These are phyloP conservation scores for Sclerotinia sclerotiorum DNA, from an alignment of 2,329 filamentous ascomycete genomes.

Conservation along the genomic window DNA sequence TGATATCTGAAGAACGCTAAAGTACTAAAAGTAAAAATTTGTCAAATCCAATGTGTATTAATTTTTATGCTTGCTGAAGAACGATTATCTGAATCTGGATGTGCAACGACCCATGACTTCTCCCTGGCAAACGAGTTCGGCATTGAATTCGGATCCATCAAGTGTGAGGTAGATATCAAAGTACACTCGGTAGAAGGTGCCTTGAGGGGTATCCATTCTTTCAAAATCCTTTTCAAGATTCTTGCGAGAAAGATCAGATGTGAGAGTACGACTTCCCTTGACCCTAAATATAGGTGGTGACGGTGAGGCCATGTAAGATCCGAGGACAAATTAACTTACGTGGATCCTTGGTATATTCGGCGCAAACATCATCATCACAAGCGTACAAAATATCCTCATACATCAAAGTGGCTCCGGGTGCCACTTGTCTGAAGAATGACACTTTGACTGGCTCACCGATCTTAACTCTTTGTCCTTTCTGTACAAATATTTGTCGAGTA, in stretches of 20 bases:
- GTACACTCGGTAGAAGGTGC: slow-evolving; percentile 86
- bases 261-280: slow-evolving; percentile 99
- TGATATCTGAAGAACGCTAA: slow-evolving; percentile 18
- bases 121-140: slow-evolving; percentile 97
- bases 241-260: slow-evolving; percentile 94
- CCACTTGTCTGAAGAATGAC: slow-evolving; percentile 96
- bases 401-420: slow-evolving; percentile 95
- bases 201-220: slow-evolving; percentile 97
- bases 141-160: slow-evolving; percentile 96
- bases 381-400: slow-evolving; percentile 98
- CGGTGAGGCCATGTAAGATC: too few species aligned
- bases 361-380: slow-evolving; percentile 96
- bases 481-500: slow-evolving; percentile 95
- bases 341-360: slow-evolving; percentile 98
- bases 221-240: slow-evolving; percentile 99
- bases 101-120: slow-evolving; percentile 98
- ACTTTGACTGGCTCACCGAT: slow-evolving; percentile 99
- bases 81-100: slow-evolving; percentile 71
- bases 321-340: slow-evolving; percentile 62
- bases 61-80: slow-evolving; percentile 23
- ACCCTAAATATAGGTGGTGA: too few species aligned
- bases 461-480: slow-evolving; percentile 98
- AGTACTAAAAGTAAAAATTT: slow-evolving; percentile 32
- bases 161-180: slow-evolving; percentile 86
- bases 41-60: slow-evolving; percentile 27